phyloP scores from a whole-genome alignment of 2,329 filamentous ascomycete genomes.

The Sphaerulina populicola region DNA sequence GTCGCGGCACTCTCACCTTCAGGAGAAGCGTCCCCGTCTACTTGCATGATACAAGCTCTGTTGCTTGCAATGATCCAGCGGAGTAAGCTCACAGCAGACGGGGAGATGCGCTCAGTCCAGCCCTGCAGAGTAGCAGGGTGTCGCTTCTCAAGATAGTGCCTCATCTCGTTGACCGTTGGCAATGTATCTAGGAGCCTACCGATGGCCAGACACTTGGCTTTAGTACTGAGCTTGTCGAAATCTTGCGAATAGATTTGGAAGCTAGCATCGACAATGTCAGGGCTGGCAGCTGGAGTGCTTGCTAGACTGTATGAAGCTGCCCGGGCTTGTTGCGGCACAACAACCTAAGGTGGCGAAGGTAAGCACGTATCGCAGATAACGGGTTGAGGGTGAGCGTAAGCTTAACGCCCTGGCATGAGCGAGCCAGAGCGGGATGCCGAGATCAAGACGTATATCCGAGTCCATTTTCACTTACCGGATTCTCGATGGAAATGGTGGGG shows the following conservation, averaged over 20 bases:
- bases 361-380: no score
- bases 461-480: constrained; percentile 12
- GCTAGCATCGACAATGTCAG: constrained; percentile 29
- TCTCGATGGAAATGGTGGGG: constrained; percentile 36
- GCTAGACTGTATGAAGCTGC: not conserved
- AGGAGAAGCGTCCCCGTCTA: constrained; percentile 40
- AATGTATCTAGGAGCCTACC: constrained; percentile 50
- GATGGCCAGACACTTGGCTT: constrained; percentile 44
- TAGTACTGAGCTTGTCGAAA: constrained; percentile 47
- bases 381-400: no score
- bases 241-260: constrained; percentile 47
- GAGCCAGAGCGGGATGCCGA: no score
- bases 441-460: no score
- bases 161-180: constrained; percentile 55
- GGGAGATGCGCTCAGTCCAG: constrained; percentile 55
- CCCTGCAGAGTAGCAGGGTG: constrained; percentile 36
- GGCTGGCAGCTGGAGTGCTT: constrained; percentile 11
- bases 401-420: no score
- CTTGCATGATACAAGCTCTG: constrained; percentile 73
- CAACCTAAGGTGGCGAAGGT: not conserved
- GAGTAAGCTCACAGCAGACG: constrained; percentile 59
- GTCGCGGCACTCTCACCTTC: constrained; percentile 2
- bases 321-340: constrained; percentile 3
- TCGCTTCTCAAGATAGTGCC: constrained; percentile 33
- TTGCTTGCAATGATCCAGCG: constrained; percentile 89